Conservation (phyloP, 83 land plant genomes). For the Diphasiastrum complanatum region DNA sequence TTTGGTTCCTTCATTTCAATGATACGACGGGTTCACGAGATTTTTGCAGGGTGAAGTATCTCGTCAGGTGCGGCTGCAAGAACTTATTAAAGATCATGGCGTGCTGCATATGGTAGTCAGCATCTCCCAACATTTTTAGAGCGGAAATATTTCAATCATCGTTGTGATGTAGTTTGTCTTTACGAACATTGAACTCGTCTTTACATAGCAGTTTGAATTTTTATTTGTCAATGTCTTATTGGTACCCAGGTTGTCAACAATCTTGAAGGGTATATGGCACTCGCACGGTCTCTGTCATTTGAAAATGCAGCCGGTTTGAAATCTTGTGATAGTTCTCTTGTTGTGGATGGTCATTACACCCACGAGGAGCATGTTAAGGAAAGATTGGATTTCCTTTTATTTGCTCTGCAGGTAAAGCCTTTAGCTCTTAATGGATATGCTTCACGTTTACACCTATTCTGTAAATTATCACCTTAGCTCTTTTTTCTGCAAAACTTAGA, state of each 20-base stretch:
- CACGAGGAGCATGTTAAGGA: slow-evolving; percentile 31
- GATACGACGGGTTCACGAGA: too few species aligned
- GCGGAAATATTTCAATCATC: too few species aligned
- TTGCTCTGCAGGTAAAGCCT: slow-evolving; percentile 25
- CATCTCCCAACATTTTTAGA: too few species aligned
- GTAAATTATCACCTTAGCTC: too few species aligned
- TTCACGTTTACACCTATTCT: too few species aligned
- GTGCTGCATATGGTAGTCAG: slow-evolving; percentile 23
- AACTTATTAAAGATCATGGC: slow-evolving; percentile 26
- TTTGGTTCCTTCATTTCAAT: too few species aligned
- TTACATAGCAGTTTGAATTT: not conserved
- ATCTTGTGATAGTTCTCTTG: not conserved
- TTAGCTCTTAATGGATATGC: not conserved
- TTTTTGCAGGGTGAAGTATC: slow-evolving; percentile 22
- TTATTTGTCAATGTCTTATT: not conserved
- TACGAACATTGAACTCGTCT: not conserved
- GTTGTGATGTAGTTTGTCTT: too few species aligned
- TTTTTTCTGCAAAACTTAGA: too few species aligned
- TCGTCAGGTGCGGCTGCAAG: slow-evolving; percentile 26
- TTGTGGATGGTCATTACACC: not conserved
- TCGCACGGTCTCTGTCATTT: slow-evolving; percentile 1
- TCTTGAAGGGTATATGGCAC: slow-evolving; percentile 20
- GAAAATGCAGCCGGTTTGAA: slow-evolving; percentile 3
- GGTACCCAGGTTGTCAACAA: slow-evolving; percentile 29
- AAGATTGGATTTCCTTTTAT: slow-evolving; percentile 27